Percentiles rank a stretch among this genome's conserved stretches.
phyloP scores from a whole-genome alignment of 768 basidiomycete genomes.

The Phanerodontia chrysosporium region DNA sequence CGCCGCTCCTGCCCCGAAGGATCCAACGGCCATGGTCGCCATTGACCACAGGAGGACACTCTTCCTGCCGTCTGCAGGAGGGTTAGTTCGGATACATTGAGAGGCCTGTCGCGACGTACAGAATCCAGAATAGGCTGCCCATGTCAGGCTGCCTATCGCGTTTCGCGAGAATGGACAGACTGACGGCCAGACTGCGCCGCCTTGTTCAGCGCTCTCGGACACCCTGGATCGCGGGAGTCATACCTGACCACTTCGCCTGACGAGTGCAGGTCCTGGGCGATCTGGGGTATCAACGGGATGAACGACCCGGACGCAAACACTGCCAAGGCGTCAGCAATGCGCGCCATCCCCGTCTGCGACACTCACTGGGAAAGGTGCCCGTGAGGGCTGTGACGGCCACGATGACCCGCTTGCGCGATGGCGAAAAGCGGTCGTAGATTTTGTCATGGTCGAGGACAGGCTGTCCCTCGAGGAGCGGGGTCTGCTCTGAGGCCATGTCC shows the following conservation, averaged over 20 bases:
- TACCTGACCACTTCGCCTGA: conserved; percentile 59
- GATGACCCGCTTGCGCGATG: conserved; percentile 45
- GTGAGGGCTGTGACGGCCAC: conserved; percentile 54
- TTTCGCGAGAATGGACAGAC: conserved; percentile 2
- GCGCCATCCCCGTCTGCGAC: background rate
- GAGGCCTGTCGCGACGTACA: background rate
- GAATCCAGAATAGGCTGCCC: conserved; percentile 5
- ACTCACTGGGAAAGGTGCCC: conserved; percentile 60
- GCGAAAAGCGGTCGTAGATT: conserved; percentile 58
- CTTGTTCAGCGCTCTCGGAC: background rate
- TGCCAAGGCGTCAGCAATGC: conserved; percentile 23
- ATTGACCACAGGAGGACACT: conserved; percentile 54
- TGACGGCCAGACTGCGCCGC: background rate
- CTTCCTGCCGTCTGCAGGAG: conserved; percentile 72
- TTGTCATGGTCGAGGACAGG: conserved; percentile 21
- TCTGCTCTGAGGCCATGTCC: conserved; percentile 27
- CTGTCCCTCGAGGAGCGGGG: conserved; percentile 19
- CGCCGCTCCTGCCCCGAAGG: conserved; percentile 54
- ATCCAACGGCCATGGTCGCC: conserved; percentile 56
- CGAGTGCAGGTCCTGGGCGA: conserved; percentile 60
- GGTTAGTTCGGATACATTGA: too few species aligned
- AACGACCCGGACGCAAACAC: conserved; percentile 70
- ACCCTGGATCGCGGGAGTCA: too few species aligned
- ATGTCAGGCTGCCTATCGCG: conserved; percentile 4
- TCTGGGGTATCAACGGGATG: conserved; percentile 70